Base-by-base conservation (phyloP, 106 monocot genomes). In the Allium sativum region DNA sequence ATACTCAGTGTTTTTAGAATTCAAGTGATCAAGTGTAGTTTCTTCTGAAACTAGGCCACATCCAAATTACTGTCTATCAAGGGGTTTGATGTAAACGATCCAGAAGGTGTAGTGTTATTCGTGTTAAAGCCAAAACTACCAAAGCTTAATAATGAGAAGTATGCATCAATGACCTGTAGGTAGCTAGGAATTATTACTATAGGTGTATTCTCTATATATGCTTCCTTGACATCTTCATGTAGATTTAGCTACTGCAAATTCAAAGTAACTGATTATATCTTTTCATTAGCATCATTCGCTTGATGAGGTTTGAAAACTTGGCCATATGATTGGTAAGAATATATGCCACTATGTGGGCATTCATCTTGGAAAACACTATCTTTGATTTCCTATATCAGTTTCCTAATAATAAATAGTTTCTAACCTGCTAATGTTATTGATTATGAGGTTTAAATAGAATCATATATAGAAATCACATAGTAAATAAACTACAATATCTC, bases 61-160 rank as follows among this genome's bases (percentile, higher is more conserved):
- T 96, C 96, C 45, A 74, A 65, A 56, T 70, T 77, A 56, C 58
- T 62, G 4, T 31, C 31, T 41, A 73, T 53, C 18, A 56, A 62
- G 8, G 67, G 52, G 8, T 81, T 82, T 58, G 79, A 72, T 42
- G 61, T 44, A 69, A 80, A 78, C 52, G 78, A 69, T 45, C 87
- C 90, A 58, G 90, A 57, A 71, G 84, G 82, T 31, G 31, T 1
- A 21, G 72, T 21, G 48, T 78, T 68, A 71, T 69, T 68, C 12
- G 70, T 62, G 52, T 78, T 80, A 73, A 90, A 91, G 43, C 78
- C 79, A 68, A 91, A 96, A 72, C 91, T 96, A 60, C 96, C 96
- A 68, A 96, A 96, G 72, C 91, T 96, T 74, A 93, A 65, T 62
- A 88, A 84, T 21, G 84, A 88, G 55, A 84, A 93, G 22, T 93